Conservation (phyloP, 179 eudicot species). For the Gypsophila paniculata region DNA sequence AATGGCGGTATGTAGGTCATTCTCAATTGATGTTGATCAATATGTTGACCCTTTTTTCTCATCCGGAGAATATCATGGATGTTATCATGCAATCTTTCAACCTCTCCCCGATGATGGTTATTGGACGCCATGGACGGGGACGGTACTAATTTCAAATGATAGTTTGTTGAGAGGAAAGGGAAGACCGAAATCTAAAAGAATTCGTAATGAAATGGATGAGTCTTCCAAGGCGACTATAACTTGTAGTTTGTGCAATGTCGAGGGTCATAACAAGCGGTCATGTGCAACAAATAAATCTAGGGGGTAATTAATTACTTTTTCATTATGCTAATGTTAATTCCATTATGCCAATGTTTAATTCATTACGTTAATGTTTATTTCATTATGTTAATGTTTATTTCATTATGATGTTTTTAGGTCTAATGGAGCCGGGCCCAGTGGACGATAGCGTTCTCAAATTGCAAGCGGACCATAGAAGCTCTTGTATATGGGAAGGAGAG, state of each 20-base stretch:
- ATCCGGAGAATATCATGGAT: neutral
- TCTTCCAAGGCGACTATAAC: neutral
- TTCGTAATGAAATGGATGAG: conserved; percentile 1
- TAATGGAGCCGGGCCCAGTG: neutral
- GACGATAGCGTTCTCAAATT: neutral
- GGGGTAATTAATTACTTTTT: neutral
- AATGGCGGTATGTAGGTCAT: neutral
- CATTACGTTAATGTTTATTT: neutral
- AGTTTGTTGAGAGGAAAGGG: neutral
- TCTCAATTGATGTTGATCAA: neutral
- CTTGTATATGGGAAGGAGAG: neutral
- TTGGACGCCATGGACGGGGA: neutral
- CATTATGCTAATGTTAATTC: neutral
- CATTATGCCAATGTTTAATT: neutral
- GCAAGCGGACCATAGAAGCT: neutral
- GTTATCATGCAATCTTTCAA: neutral
- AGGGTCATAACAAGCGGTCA: neutral
- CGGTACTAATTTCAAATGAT: neutral
- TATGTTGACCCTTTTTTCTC: neutral
- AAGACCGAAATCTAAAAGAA: neutral
- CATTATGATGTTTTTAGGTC: neutral
- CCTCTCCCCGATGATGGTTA: neutral
- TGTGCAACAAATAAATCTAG: neutral
- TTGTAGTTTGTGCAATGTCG: neutral
- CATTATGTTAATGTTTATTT: neutral